These are phyloP conservation scores for Eutypella sp. DNA, from an alignment of 2,329 filamentous ascomycete genomes.

Conservation along the genomic window DNA sequence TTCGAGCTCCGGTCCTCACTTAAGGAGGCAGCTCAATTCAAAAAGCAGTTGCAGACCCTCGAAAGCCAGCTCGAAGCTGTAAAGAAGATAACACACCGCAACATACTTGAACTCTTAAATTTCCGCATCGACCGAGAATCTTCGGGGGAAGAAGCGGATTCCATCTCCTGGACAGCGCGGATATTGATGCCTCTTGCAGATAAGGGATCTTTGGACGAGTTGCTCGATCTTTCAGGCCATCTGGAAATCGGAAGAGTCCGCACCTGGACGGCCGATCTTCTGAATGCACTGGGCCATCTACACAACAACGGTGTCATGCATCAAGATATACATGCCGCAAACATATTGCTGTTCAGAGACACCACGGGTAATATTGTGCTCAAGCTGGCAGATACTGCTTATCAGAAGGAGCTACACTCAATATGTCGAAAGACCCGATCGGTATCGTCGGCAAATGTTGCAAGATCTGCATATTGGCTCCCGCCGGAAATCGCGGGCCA, in stretches of 20 bases:
- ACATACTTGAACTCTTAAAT: constrained; percentile 74
- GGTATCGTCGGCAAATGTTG: constrained; percentile 50
- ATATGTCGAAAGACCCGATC: constrained; percentile 50
- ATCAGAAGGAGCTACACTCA: constrained; percentile 62
- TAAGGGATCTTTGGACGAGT: constrained; percentile 75
- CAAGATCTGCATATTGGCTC: constrained; percentile 77
- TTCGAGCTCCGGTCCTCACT: constrained; percentile 53
- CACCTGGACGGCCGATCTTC: constrained; percentile 84
- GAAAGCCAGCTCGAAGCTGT: constrained; percentile 73
- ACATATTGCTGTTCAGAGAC: constrained; percentile 72
- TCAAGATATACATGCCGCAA: constrained; percentile 73
- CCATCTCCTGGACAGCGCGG: constrained; percentile 62
- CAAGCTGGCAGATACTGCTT: constrained; percentile 71
- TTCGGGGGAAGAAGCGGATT: constrained; percentile 33
- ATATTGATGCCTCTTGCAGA: constrained; percentile 73
- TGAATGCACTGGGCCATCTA: constrained; percentile 83
- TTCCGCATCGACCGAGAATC: constrained; percentile 66
- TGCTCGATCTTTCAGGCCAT: constrained; percentile 72
- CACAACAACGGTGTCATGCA: constrained; percentile 83
- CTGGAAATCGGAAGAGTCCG: constrained; percentile 72
- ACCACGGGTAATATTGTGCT: constrained; percentile 63
- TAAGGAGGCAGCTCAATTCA: constrained; percentile 59
- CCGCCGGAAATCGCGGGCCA: constrained; percentile 68
- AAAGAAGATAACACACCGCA: constrained; percentile 69
- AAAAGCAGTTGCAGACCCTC: constrained; percentile 69